phyloP scores from a whole-genome alignment of 139 green algal genomes.

The Coccomyxa sp. region DNA sequence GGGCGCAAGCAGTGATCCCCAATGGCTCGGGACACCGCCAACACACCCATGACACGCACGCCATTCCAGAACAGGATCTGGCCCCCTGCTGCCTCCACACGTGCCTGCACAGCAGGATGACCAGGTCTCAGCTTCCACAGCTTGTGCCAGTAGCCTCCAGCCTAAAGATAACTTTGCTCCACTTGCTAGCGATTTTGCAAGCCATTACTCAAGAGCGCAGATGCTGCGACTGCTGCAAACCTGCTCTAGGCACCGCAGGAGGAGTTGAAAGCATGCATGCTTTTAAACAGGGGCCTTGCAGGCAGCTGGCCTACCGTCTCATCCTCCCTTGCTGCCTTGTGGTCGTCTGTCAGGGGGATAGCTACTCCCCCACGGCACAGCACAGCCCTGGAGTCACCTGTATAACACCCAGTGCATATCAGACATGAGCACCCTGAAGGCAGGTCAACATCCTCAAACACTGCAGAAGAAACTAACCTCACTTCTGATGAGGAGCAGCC shows the following conservation, averaged over 20 bases:
- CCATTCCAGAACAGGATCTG: constrained; percentile 77
- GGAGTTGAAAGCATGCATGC: too few species aligned
- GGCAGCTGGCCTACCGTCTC: constrained; percentile 55
- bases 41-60: constrained; percentile 68
- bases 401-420: not conserved
- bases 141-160: too few species aligned
- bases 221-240: too few species aligned
- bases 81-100: constrained; percentile 63
- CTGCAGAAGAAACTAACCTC: not conserved
- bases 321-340: constrained; percentile 69
- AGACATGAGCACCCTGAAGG: not conserved
- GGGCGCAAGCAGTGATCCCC: constrained; percentile 59
- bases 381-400: constrained; percentile 78
- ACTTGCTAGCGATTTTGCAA: too few species aligned
- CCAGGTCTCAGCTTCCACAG: not conserved
- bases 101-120: constrained; percentile 27
- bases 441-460: not conserved
- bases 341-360: constrained; percentile 64
- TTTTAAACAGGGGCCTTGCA: too few species aligned
- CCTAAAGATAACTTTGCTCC: too few species aligned
- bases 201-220: too few species aligned
- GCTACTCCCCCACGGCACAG: constrained; percentile 53
- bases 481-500: not conserved
- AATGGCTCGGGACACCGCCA: constrained; percentile 71
- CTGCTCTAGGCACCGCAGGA: too few species aligned